A percentile compares a stretch with the other conserved stretches of the same genome.
phyloP scores from a whole-genome alignment of 768 basidiomycete species.

The Rhodotorula paludigena region DNA sequence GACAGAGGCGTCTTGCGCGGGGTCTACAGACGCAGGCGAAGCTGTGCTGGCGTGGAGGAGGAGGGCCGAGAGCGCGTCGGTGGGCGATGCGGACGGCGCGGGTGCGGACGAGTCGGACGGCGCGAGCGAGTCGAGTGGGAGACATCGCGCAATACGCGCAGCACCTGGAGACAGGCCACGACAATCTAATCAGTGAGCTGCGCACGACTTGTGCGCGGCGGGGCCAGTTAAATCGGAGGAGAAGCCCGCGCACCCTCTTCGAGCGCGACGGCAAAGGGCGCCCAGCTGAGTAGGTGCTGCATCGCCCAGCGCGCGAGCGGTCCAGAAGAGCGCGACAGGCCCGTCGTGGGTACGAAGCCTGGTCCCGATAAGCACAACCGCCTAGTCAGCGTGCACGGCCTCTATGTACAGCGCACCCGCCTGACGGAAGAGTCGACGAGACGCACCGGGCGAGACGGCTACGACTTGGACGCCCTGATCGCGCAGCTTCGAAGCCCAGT shows the following conservation, averaged over 20 bases:
- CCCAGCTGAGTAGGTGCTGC: constrained; percentile 18
- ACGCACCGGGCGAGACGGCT: constrained; percentile 28
- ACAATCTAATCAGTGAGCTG: no score
- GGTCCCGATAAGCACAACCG: neutral
- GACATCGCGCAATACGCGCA: neutral
- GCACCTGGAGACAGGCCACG: no score
- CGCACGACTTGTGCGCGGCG: no score
- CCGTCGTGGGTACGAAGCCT: constrained; percentile 42
- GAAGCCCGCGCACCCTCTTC: constrained; percentile 25
- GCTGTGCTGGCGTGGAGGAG: neutral
- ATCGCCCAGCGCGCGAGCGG: constrained; percentile 1
- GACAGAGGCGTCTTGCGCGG: no score
- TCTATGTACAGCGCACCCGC: no score
- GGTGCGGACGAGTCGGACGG: neutral
- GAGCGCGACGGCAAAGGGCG: constrained; percentile 32
- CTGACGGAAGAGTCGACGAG: neutral
- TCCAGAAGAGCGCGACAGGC: constrained; percentile 23
- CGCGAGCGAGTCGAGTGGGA: neutral
- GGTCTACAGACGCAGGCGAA: no score
- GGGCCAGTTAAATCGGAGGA: neutral
- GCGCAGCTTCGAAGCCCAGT: neutral
- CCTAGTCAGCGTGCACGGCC: no score
- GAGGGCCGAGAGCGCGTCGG: neutral
- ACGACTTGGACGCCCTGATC: constrained; percentile 1
- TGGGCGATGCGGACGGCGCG: neutral